phyloP scores from a whole-genome alignment of 805 yeast genomes.

The Hanseniaspora nectarophila region DNA sequence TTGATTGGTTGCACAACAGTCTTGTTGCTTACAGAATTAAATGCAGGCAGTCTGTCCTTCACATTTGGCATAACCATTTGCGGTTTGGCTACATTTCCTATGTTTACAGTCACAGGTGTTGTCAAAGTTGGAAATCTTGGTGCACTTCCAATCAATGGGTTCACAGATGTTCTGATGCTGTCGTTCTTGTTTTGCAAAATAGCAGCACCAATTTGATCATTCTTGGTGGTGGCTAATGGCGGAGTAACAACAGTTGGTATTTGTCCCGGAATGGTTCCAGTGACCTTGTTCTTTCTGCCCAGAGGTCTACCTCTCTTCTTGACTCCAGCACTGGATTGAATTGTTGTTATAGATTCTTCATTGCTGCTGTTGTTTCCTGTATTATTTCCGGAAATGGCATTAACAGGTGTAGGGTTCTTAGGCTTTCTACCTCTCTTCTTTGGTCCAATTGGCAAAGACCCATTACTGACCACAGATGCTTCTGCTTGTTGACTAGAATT shows the following conservation, averaged over 20 bases:
- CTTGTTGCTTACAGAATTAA: constrained; percentile 4
- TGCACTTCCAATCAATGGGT: not conserved
- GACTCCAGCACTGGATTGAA: not conserved
- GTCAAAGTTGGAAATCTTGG: not conserved
- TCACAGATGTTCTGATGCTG: not conserved
- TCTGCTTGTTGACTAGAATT: not conserved
- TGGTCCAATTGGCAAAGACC: not conserved
- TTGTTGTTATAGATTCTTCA: not conserved
- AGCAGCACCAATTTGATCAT: not conserved
- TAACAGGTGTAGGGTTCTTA: not conserved
- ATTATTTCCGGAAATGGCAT: not conserved
- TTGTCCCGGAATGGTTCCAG: not conserved
- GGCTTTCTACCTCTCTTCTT: constrained; percentile 15
- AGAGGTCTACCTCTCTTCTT: constrained; percentile 14
- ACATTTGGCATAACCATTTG: too few relatives aligned
- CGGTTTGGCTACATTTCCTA: not conserved
- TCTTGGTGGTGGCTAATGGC: not conserved
- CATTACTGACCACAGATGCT: not conserved
- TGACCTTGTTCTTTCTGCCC: constrained; percentile 12
- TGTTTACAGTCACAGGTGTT: not conserved
- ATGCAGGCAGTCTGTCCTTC: not conserved
- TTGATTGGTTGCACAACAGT: not conserved
- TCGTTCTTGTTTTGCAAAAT: not conserved
- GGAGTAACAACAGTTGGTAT: not conserved
- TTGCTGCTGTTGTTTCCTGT: not conserved